Evolutionary conservation across 805 yeast species (phyloP).

Genomic region (Saturnispora besseyi): DNA sequence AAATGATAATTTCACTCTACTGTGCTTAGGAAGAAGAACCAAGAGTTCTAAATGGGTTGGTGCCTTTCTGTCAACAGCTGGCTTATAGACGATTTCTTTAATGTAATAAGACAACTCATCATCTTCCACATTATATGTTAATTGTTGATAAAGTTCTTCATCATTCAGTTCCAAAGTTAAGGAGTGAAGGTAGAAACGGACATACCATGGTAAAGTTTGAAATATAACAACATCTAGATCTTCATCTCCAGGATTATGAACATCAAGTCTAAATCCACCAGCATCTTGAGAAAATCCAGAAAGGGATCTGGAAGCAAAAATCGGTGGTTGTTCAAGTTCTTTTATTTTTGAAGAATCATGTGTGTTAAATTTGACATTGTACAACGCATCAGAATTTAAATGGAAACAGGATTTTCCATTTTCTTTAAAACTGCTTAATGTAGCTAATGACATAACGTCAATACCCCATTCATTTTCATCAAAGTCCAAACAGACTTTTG

Average conservation of each 20-base stretch:
- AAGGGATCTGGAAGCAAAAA: constrained; percentile 71
- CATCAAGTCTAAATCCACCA: constrained; percentile 78
- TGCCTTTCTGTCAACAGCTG: constrained; percentile 70
- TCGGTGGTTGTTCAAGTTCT: constrained; percentile 43
- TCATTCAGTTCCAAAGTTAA: constrained; percentile 32
- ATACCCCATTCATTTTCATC: constrained; percentile 37
- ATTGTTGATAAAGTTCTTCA: constrained; percentile 6
- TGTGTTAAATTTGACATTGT: constrained; percentile 36
- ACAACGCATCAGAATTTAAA: constrained; percentile 17
- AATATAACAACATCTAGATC: constrained; percentile 50
- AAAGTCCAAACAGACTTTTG: constrained; percentile 37
- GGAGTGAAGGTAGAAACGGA: constrained; percentile 73
- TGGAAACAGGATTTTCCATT: constrained; percentile 18
- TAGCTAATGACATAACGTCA: constrained; percentile 10
- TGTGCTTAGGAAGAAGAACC: constrained; percentile 53
- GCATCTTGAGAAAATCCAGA: constrained; percentile 88
- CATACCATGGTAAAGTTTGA: constrained; percentile 90
- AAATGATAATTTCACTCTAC: constrained; percentile 55
- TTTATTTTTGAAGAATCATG: constrained; percentile 36
- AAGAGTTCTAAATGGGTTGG: constrained; percentile 77
- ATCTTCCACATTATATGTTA: constrained; percentile 18
- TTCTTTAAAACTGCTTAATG: not conserved
- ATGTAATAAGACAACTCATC: constrained; percentile 31
- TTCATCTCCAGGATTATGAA: constrained; percentile 52
- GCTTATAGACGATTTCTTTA: constrained; percentile 50